Conservation (phyloP, 441 rosid genomes). For the Syzygium malaccense region DNA sequence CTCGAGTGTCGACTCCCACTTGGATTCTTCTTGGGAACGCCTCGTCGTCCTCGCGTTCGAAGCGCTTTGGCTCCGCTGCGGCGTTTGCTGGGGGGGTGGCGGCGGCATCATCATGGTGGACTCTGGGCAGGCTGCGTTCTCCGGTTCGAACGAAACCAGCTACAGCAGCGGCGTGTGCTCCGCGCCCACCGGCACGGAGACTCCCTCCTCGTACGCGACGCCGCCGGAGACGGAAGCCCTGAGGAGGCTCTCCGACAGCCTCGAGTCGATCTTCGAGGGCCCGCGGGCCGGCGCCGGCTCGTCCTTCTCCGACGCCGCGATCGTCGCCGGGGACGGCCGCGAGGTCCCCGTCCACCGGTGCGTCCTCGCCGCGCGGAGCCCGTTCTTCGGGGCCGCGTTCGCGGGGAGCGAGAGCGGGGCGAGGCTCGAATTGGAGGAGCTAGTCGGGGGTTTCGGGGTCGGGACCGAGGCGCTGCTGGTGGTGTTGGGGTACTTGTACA, state of each 20-base stretch:
- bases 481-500: conserved; percentile 59
- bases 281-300: conserved; percentile 18
- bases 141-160: conserved; percentile 59
- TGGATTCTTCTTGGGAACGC: not conserved
- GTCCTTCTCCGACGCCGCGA: conserved; percentile 58
- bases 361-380: conserved; percentile 59
- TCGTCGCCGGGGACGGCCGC: conserved; percentile 27
- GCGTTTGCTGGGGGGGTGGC: not conserved
- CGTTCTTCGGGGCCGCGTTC: conserved; percentile 41
- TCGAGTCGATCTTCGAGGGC: conserved; percentile 43
- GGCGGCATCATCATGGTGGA: conserved; percentile 33
- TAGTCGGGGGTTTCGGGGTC: conserved; percentile 41
- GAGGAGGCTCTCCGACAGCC: conserved; percentile 42
- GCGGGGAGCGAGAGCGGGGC: not conserved
- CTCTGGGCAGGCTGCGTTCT: conserved; percentile 28
- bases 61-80: not conserved
- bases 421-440: conserved; percentile 43
- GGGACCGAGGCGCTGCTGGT: conserved; percentile 48
- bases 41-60: not conserved
- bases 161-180: conserved; percentile 52
- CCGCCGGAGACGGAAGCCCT: conserved; percentile 28
- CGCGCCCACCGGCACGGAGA: conserved; percentile 14
- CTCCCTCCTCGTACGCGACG: conserved; percentile 14
- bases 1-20: not conserved
- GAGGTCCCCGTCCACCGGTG: conserved; percentile 73